Evolutionary conservation across 345 rosid genomes (phyloP).

Genomic region (Zanthoxylum bungeanum): DNA sequence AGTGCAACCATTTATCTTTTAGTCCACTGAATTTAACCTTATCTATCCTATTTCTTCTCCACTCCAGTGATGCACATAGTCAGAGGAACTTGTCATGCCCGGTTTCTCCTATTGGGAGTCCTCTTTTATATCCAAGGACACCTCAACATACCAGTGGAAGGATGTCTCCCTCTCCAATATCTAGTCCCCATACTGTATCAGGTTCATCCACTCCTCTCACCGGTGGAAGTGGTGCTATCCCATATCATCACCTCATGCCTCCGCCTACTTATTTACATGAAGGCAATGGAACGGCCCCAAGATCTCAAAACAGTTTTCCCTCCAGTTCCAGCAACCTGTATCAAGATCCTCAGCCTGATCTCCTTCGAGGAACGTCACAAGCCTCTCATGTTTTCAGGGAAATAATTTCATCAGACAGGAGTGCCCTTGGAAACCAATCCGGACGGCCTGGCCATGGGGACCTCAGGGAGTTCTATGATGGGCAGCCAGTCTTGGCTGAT

Average conservation of each 20-base stretch:
- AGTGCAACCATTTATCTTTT: not conserved
- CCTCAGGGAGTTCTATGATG: conserved; percentile 35
- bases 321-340: conserved; percentile 24
- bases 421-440: conserved; percentile 37
- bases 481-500: conserved; percentile 51
- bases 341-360: conserved; percentile 52
- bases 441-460: conserved; percentile 26
- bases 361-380: conserved; percentile 44
- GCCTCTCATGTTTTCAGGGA: conserved; percentile 55
- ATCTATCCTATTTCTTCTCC: conserved; percentile 13
- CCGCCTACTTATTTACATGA: conserved; percentile 49
- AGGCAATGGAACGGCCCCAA: conserved; percentile 36
- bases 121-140: conserved; percentile 52
- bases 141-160: conserved; percentile 53
- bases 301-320: conserved; percentile 46
- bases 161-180: conserved; percentile 62
- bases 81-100: conserved; percentile 59
- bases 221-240: conserved; percentile 55
- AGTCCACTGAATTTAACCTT: not conserved
- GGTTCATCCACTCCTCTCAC: conserved; percentile 67
- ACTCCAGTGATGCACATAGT: conserved; percentile 41
- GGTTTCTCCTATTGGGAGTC: conserved; percentile 62
- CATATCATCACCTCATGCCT: conserved; percentile 54
- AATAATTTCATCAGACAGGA: conserved; percentile 35
- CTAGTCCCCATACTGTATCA: conserved; percentile 60